Evolutionary conservation across 2,329 filamentous ascomycete species (phyloP).

Genomic region (Grosmannia huntii): DNA sequence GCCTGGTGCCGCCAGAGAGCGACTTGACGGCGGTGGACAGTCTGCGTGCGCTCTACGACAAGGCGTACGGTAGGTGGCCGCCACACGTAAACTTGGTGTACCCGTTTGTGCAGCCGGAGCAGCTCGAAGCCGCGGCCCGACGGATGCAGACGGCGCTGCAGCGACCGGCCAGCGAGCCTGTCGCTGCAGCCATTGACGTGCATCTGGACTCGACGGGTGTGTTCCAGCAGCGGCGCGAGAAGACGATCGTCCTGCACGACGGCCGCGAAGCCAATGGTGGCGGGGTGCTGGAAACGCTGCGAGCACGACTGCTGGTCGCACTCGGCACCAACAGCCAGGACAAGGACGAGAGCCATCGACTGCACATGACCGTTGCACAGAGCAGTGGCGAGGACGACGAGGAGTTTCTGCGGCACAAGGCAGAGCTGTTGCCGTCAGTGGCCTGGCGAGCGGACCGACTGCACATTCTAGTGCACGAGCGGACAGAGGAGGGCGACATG

Average conservation of each 20-base stretch:
- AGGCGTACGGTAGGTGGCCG: conserved; percentile 48
- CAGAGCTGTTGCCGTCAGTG: conserved; percentile 31
- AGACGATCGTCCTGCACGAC: conserved; percentile 35
- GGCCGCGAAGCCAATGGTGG: conserved; percentile 4
- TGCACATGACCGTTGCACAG: conserved; percentile 51
- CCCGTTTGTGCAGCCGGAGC: conserved; percentile 43
- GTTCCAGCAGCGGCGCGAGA: conserved; percentile 36
- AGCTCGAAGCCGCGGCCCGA: conserved; percentile 29
- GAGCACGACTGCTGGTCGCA: conserved; percentile 20
- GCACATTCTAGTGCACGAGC: conserved; percentile 39
- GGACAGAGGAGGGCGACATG: conserved; percentile 12
- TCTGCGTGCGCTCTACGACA: conserved; percentile 50
- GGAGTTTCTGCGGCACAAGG: conserved; percentile 37
- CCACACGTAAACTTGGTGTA: conserved; percentile 55
- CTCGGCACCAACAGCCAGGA: conserved; percentile 13
- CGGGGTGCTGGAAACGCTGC: conserved; percentile 20
- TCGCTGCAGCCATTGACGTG: conserved; percentile 13
- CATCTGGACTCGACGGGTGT: conserved; percentile 27
- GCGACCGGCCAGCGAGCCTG: background rate
- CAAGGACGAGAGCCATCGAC: conserved; percentile 18
- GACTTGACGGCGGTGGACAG: conserved; percentile 36
- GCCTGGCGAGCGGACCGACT: conserved; percentile 36
- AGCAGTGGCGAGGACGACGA: conserved; percentile 12
- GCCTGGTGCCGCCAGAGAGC: conserved; percentile 39
- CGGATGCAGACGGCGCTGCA: conserved; percentile 24